phyloP scores from a whole-genome alignment of 306 rosid genomes.

The Vachellia collinsii region DNA sequence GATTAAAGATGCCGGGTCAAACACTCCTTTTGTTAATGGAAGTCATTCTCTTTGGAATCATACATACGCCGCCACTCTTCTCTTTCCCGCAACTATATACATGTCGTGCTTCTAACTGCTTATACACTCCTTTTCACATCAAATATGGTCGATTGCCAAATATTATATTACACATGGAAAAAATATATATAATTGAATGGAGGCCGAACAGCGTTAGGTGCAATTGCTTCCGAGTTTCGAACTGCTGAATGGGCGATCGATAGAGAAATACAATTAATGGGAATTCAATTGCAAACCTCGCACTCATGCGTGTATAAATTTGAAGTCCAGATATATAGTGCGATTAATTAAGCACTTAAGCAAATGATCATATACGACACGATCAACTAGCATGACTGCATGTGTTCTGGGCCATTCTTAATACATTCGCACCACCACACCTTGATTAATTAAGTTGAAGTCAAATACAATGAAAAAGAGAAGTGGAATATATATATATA shows the following conservation, averaged over 20 bases:
- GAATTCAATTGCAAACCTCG: neutral
- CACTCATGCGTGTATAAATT: neutral
- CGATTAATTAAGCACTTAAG: neutral
- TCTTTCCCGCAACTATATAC: neutral
- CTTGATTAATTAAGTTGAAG: neutral
- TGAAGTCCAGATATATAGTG: neutral
- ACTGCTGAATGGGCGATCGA: neutral
- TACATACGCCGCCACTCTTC: no score
- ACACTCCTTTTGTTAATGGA: neutral
- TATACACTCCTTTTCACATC: neutral
- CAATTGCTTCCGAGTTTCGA: neutral
- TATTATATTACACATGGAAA: neutral
- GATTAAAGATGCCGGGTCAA: slow-evolving; percentile 1
- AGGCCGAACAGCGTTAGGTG: neutral
- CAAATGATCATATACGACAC: neutral
- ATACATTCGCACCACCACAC: slow-evolving; percentile 8
- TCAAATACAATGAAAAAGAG: slow-evolving; percentile 26
- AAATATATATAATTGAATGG: neutral
- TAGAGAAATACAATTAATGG: neutral
- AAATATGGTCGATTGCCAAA: neutral
- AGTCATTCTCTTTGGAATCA: neutral
- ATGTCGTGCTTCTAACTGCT: neutral
- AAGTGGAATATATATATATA: slow-evolving; percentile 20
- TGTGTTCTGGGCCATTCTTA: neutral
- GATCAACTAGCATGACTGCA: neutral